phyloP scores from a whole-genome alignment of 2,329 filamentous ascomycete species.

The Penicillium carneum region DNA sequence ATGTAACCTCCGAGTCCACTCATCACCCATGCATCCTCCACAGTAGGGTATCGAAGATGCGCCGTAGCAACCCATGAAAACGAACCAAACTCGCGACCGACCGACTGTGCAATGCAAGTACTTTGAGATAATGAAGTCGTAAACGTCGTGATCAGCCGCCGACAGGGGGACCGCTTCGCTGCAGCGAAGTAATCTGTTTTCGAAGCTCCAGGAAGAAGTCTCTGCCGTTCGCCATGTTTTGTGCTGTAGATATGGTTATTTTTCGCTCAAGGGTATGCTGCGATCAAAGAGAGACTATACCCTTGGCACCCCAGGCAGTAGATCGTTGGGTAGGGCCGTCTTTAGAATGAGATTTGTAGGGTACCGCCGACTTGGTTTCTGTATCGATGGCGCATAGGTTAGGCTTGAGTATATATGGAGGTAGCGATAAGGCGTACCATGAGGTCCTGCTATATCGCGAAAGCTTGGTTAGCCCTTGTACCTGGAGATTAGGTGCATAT shows the following conservation, averaged over 20 bases:
- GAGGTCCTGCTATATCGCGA: slow-evolving; percentile 34
- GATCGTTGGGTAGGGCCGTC: slow-evolving; percentile 47
- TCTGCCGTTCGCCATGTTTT: slow-evolving; percentile 58
- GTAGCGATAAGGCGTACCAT: slow-evolving; percentile 36
- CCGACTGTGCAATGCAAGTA: slow-evolving; percentile 31
- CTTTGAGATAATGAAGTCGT: slow-evolving; percentile 24
- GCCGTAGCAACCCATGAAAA: slow-evolving; percentile 37
- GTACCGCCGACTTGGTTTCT: slow-evolving; percentile 43
- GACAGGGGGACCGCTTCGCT: slow-evolving; percentile 45
- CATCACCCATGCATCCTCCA: slow-evolving; percentile 34
- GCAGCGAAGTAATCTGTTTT: slow-evolving; percentile 55
- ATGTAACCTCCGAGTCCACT: slow-evolving; percentile 32
- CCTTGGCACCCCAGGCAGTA: slow-evolving; percentile 55
- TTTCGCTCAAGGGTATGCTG: slow-evolving; percentile 21
- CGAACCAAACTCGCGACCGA: slow-evolving; percentile 27
- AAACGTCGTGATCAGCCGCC: slow-evolving; percentile 43
- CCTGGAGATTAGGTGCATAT: neutral
- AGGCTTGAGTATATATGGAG: neutral
- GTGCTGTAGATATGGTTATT: slow-evolving; percentile 44
- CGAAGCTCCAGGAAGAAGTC: slow-evolving; percentile 60
- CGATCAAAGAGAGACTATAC: slow-evolving; percentile 41
- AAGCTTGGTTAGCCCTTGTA: slow-evolving; percentile 15
- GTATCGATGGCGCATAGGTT: slow-evolving; percentile 23
- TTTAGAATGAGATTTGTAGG: slow-evolving; percentile 52
- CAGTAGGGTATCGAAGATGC: slow-evolving; percentile 40